A percentile compares a stretch with the other conserved stretches of the same genome.
These are phyloP conservation scores for Penicillium manginii DNA, from an alignment of 495 filamentous ascomycete genomes.

Conservation along the genomic window DNA sequence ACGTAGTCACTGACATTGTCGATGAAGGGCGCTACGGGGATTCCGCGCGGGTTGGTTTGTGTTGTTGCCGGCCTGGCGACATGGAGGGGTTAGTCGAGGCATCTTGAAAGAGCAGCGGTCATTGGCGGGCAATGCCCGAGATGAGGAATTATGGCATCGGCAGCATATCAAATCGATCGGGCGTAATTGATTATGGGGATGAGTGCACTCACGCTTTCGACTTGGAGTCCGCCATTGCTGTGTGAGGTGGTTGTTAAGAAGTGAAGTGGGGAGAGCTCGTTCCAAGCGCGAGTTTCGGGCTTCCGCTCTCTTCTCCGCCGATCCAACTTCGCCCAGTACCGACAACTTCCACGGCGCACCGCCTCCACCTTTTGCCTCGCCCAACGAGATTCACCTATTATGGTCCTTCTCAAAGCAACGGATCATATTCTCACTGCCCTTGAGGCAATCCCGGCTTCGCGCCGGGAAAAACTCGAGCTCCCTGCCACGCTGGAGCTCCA, in stretches of 20 bases:
- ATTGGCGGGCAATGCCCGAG: neutral
- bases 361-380: neutral
- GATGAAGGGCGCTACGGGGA: slow-evolving; percentile 92
- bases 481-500: slow-evolving; percentile 52
- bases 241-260: slow-evolving; percentile 21
- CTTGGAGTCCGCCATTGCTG: slow-evolving; percentile 31
- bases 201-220: slow-evolving; percentile 27
- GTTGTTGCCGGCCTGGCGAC: slow-evolving; percentile 31
- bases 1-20: slow-evolving; percentile 97
- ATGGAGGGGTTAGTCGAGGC: slow-evolving; percentile 29
- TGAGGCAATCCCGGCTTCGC: slow-evolving; percentile 40
- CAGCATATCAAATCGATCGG: neutral
- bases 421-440: slow-evolving; percentile 68
- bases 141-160: neutral
- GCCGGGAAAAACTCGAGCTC: slow-evolving; percentile 37
- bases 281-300: slow-evolving; percentile 18
- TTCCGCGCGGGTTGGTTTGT: slow-evolving; percentile 86
- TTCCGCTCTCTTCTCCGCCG: slow-evolving; percentile 23
- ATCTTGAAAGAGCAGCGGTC: neutral
- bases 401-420: slow-evolving; percentile 83
- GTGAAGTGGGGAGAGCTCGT: slow-evolving; percentile 34
- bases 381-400: slow-evolving; percentile 31
- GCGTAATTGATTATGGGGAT: slow-evolving; percentile 7
- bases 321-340: neutral
- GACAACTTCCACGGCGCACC: neutral